Conservation (phyloP, 2,329 filamentous ascomycete genomes). For the Diaporthe longicolla region DNA sequence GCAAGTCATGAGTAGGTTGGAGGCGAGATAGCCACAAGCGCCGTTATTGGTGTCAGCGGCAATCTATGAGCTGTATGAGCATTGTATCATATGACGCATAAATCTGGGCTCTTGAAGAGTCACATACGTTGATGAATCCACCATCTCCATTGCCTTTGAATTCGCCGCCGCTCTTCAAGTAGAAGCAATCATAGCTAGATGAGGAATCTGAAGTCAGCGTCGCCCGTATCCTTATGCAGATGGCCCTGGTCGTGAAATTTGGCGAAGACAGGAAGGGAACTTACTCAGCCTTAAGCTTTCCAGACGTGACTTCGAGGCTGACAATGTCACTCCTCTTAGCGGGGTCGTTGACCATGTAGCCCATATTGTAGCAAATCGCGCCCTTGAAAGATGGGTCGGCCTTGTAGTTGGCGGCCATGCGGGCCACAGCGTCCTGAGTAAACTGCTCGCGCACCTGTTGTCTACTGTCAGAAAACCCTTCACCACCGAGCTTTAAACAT, state of each 20-base stretch:
- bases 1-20: slow-evolving; percentile 9
- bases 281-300: slow-evolving; percentile 16
- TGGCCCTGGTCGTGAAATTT: too few relatives aligned
- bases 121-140: slow-evolving; percentile 20
- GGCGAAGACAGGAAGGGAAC: background rate
- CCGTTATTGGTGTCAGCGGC: slow-evolving; percentile 18
- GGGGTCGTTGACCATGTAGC: slow-evolving; percentile 21
- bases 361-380: slow-evolving; percentile 12
- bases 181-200: slow-evolving; percentile 18
- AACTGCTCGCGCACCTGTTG: slow-evolving; percentile 16
- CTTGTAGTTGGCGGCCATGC: slow-evolving; percentile 19
- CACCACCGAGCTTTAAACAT: too few relatives aligned
- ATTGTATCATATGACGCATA: background rate
- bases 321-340: slow-evolving; percentile 18
- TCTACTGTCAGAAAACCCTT: too few relatives aligned
- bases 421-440: slow-evolving; percentile 16
- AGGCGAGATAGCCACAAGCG: slow-evolving; percentile 15
- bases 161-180: slow-evolving; percentile 4
- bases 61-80: background rate
- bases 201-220: background rate
- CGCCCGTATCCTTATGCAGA: too few relatives aligned
- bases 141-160: slow-evolving; percentile 14
- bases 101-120: background rate
- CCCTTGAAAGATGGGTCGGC: slow-evolving; percentile 20
- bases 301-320: slow-evolving; percentile 26